A percentile compares a stretch with the other conserved stretches of the same genome.
Conservation (phyloP, 2,329 filamentous ascomycete genomes). For the Penicillium sp. region DNA sequence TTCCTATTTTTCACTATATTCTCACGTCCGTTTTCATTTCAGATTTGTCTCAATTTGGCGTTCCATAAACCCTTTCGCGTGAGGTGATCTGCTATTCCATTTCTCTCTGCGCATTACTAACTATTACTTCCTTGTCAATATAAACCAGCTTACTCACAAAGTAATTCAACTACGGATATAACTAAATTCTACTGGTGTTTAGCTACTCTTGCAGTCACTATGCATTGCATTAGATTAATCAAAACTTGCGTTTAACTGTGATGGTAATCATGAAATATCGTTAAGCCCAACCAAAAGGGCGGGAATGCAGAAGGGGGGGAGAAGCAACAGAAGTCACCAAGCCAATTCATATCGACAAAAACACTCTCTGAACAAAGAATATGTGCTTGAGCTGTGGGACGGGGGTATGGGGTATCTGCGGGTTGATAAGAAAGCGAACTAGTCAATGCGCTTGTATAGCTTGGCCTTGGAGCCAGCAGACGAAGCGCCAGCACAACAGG, state of each 20-base stretch:
- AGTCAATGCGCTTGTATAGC: constrained; percentile 26
- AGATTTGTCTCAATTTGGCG: not conserved
- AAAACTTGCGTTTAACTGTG: not conserved
- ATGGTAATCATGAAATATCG: not conserved
- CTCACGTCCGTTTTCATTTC: not conserved
- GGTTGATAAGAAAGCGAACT: not conserved
- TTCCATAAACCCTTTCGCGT: not conserved
- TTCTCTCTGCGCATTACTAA: not conserved
- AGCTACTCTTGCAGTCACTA: not conserved
- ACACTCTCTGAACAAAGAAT: not conserved
- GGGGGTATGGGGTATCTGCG: constrained; percentile 2
- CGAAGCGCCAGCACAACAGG: constrained; percentile 15
- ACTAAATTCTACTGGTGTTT: not conserved
- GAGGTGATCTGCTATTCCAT: not conserved
- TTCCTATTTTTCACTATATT: not conserved
- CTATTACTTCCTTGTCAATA: not conserved
- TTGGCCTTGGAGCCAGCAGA: constrained; percentile 23
- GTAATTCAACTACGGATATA: not conserved
- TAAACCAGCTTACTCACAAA: not conserved
- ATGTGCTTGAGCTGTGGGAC: not conserved
- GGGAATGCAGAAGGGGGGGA: not conserved
- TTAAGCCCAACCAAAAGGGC: not conserved
- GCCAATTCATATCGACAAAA: not conserved
- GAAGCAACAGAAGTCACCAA: not conserved
- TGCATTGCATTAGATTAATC: not conserved